These are phyloP conservation scores for Candida takata DNA, from an alignment of 805 yeast genomes.

Conservation along the genomic window DNA sequence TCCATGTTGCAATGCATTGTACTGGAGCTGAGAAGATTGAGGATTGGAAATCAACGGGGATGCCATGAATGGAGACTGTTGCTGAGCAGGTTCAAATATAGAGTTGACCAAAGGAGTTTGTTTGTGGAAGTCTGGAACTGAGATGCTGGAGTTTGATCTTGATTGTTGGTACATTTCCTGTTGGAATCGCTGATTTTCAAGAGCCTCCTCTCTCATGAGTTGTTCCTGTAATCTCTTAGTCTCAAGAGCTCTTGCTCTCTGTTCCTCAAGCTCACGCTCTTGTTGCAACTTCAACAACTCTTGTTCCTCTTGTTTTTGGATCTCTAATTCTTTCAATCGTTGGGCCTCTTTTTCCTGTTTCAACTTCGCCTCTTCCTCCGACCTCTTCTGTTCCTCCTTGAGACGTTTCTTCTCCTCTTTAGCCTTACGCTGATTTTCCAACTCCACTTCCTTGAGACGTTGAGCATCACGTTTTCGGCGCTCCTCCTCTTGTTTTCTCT, in stretches of 20 bases:
- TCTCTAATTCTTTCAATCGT: constrained; percentile 3
- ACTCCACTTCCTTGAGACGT: constrained; percentile 32
- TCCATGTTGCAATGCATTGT: constrained; percentile 1
- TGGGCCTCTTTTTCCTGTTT: constrained; percentile 12
- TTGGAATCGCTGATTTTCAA: constrained; percentile 2
- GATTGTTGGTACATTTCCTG: constrained; percentile 1
- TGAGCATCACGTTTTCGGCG: constrained; percentile 35
- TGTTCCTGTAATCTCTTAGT: constrained; percentile 3
- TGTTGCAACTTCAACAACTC: constrained; percentile 1
- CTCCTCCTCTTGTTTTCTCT: constrained; percentile 31
- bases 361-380: constrained; percentile 27
- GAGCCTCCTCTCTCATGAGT: constrained; percentile 2
- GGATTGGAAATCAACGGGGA: constrained; percentile 5
- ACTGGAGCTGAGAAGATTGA: background rate
- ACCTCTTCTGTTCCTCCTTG: constrained; percentile 32
- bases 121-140: background rate
- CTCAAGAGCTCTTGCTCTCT: constrained; percentile 1
- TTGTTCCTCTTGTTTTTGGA: background rate
- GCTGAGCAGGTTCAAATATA: constrained; percentile 2
- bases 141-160: constrained; percentile 6
- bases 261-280: background rate
- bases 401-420: constrained; percentile 24
- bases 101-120: constrained; percentile 2
- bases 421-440: constrained; percentile 27
- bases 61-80: constrained; percentile 4